Evolutionary conservation across 179 eudicot genomes (phyloP).

Genomic region (Actinidia arguta): DNA sequence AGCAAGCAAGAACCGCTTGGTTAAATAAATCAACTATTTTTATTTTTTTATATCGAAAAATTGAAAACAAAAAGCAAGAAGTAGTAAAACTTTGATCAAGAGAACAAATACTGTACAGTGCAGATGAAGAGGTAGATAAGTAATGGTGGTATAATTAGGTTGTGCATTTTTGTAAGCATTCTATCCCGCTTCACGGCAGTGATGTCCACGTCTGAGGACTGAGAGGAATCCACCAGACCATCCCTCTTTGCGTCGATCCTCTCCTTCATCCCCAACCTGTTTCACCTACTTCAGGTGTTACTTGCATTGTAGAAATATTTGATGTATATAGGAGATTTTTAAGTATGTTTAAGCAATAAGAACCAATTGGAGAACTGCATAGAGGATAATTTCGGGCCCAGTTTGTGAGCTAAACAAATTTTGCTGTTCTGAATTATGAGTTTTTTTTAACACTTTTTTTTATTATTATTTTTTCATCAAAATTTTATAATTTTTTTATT

Average conservation of each 20-base stretch:
- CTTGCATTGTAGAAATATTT: background rate
- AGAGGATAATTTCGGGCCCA: too few species aligned
- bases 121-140: slow-evolving; percentile 21
- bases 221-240: slow-evolving; percentile 75
- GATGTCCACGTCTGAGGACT: slow-evolving; percentile 69
- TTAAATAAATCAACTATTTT: too few species aligned
- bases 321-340: background rate
- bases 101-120: slow-evolving; percentile 37
- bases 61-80: background rate
- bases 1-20: background rate
- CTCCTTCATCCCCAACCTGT: slow-evolving; percentile 78
- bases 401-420: too few species aligned
- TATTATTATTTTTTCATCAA: too few species aligned
- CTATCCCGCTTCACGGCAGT: slow-evolving; percentile 29
- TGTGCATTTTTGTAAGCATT: slow-evolving; percentile 18
- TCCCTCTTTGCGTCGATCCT: slow-evolving; percentile 69
- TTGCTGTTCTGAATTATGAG: too few species aligned
- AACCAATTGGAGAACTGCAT: background rate
- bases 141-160: slow-evolving; percentile 32
- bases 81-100: background rate
- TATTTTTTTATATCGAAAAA: background rate
- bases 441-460: too few species aligned
- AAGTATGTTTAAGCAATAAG: background rate
- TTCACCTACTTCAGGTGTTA: background rate
- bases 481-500: too few species aligned